Percentiles rank a stretch among this genome's conserved stretches.
Evolutionary conservation across 345 rosid genomes (phyloP).

Genomic region (Pugionium dolabratum): DNA sequence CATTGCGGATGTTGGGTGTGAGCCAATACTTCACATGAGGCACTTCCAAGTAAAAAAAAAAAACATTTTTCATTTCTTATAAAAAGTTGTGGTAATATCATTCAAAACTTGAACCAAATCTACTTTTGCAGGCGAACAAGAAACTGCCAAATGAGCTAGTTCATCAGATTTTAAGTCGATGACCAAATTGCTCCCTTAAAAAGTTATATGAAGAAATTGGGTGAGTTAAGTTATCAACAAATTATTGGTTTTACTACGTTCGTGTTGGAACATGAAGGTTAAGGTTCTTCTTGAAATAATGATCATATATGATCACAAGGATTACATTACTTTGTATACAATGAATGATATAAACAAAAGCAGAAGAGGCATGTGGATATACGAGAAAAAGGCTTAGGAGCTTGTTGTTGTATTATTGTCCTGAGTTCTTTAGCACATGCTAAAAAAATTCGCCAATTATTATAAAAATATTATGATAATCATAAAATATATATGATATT

Average conservation of each 20-base stretch:
- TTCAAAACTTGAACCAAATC: constrained; percentile 8
- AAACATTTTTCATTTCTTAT: neutral
- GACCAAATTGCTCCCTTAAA: constrained; percentile 5
- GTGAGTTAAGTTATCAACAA: constrained; percentile 16
- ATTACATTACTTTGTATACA: constrained; percentile 17
- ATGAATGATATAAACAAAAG: constrained; percentile 24
- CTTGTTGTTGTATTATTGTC: neutral
- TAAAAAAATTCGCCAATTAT: no score
- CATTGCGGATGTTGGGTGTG: constrained; percentile 96
- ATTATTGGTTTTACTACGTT: constrained; percentile 23
- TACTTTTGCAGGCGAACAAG: constrained; percentile 60
- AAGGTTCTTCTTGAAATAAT: constrained; percentile 25
- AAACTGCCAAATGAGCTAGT: constrained; percentile 70
- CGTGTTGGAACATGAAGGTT: constrained; percentile 13
- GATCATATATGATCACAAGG: constrained; percentile 11
- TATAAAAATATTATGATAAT: no score
- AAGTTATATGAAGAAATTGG: constrained; percentile 14
- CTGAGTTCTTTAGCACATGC: neutral
- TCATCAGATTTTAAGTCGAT: constrained; percentile 48
- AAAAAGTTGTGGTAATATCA: neutral
- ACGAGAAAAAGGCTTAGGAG: neutral
- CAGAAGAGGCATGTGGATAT: constrained; percentile 6
- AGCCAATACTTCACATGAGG: constrained; percentile 97
- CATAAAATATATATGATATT: no score
- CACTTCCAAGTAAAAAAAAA: constrained; percentile 70